phyloP scores from a whole-genome alignment of 2,329 filamentous ascomycete species.

The Peltaster fructicola region DNA sequence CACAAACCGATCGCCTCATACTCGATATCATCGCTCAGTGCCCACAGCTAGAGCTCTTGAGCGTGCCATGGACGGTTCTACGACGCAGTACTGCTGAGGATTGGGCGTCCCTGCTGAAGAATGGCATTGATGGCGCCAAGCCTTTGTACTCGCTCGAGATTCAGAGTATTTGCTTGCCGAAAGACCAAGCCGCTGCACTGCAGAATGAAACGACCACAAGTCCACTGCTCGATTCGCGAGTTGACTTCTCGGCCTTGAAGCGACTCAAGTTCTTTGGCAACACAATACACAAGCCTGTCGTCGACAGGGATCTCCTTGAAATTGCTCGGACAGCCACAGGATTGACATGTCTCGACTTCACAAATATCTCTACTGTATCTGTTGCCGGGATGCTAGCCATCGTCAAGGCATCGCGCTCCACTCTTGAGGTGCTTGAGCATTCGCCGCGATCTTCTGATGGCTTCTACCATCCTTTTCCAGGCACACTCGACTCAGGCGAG shows the following conservation, averaged over 20 bases:
- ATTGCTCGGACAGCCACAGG: slow-evolving; percentile 34
- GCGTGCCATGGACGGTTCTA: slow-evolving; percentile 35
- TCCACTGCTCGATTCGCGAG: slow-evolving; percentile 24
- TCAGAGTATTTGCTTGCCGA: slow-evolving; percentile 31
- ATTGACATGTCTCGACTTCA: slow-evolving; percentile 36
- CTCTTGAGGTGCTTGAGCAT: slow-evolving; percentile 34
- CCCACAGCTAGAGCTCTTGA: slow-evolving; percentile 28
- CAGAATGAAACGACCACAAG: slow-evolving; percentile 20
- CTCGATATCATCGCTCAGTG: slow-evolving; percentile 31
- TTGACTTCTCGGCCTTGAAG: slow-evolving; percentile 32
- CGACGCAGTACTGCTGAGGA: slow-evolving; percentile 30
- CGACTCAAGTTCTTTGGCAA: slow-evolving; percentile 38
- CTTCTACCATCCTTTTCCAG: slow-evolving; percentile 33
- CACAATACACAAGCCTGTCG: slow-evolving; percentile 34
- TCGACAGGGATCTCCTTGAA: slow-evolving; percentile 30
- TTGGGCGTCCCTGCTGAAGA: slow-evolving; percentile 31
- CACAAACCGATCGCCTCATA: slow-evolving; percentile 32
- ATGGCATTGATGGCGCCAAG: slow-evolving; percentile 19
- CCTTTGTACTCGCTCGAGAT: slow-evolving; percentile 34
- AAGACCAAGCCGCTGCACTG: slow-evolving; percentile 25
- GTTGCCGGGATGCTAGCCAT: slow-evolving; percentile 36
- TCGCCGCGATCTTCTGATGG: slow-evolving; percentile 35
- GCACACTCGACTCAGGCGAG: slow-evolving; percentile 24
- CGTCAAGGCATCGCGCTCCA: slow-evolving; percentile 30
- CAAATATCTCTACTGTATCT: slow-evolving; percentile 34